A percentile compares a stretch with the other conserved stretches of the same genome.
Evolutionary conservation across 2,329 filamentous ascomycete species (phyloP).

Genomic region (Tolypocladium amazonense): DNA sequence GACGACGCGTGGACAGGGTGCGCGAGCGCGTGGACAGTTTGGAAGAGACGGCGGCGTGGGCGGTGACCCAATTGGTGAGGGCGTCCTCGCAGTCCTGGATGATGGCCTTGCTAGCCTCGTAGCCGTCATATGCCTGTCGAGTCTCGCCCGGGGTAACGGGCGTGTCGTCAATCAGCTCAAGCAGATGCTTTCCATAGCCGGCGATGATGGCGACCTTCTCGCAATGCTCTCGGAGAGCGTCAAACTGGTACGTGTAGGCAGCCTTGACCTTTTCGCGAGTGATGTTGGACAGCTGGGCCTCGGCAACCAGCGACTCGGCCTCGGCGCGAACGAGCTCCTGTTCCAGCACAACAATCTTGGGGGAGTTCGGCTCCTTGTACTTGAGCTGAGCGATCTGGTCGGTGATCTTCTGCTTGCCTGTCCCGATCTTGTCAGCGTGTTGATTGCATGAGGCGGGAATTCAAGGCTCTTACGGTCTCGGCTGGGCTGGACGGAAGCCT

Average conservation of each 20-base stretch:
- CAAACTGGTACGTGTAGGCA: slow-evolving; percentile 96
- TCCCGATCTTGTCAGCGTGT: neutral
- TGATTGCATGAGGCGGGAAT: neutral
- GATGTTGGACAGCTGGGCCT: slow-evolving; percentile 97
- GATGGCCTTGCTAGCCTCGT: slow-evolving; percentile 96
- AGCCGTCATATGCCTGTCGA: slow-evolving; percentile 89
- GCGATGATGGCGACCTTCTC: slow-evolving; percentile 98
- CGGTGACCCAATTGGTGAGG: slow-evolving; percentile 91
- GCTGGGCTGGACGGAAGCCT: slow-evolving; percentile 95
- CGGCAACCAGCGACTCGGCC: slow-evolving; percentile 95
- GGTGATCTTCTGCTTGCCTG: slow-evolving; percentile 97
- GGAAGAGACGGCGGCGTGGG: slow-evolving; percentile 78
- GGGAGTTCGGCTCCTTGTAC: slow-evolving; percentile 98
- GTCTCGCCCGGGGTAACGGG: slow-evolving; percentile 97
- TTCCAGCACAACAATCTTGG: slow-evolving; percentile 94
- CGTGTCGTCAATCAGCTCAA: slow-evolving; percentile 92
- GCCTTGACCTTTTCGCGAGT: slow-evolving; percentile 99
- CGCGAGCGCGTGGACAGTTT: slow-evolving; percentile 82
- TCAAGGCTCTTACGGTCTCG: slow-evolving; percentile 66
- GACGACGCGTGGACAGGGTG: slow-evolving; percentile 75
- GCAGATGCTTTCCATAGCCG: slow-evolving; percentile 94
- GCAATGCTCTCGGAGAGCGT: slow-evolving; percentile 91
- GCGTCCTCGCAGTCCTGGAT: slow-evolving; percentile 98
- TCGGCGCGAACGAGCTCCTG: slow-evolving; percentile 97
- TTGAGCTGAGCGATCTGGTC: slow-evolving; percentile 98